phyloP scores from a whole-genome alignment of 164 flowering plant species.

The Tetrastigma voinierianum region DNA sequence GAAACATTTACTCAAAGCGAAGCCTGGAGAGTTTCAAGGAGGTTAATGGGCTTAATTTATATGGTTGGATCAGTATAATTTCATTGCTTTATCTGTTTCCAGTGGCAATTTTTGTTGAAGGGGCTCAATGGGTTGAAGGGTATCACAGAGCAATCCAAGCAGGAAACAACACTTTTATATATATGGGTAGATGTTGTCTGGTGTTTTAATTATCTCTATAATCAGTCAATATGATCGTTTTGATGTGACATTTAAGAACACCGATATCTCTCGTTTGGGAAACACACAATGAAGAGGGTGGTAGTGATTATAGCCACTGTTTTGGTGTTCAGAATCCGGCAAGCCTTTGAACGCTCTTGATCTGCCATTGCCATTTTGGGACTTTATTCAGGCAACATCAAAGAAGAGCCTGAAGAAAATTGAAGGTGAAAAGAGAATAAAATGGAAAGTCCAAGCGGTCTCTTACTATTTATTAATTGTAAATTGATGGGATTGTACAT shows the following conservation, averaged over 20 bases:
- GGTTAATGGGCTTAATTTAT: conserved; percentile 80
- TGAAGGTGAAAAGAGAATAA: conserved; percentile 47
- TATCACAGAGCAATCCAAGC: conserved; percentile 58
- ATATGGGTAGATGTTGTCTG: conserved; percentile 75
- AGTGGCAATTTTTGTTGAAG: conserved; percentile 78
- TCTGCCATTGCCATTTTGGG: conserved; percentile 84
- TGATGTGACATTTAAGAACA: conserved; percentile 82
- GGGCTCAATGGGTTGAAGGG: conserved; percentile 82
- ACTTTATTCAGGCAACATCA: conserved; percentile 84
- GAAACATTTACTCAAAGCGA: conserved; percentile 79
- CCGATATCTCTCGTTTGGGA: conserved; percentile 89
- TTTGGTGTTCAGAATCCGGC: conserved; percentile 84
- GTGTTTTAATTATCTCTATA: conserved; percentile 88
- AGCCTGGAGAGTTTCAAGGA: conserved; percentile 78
- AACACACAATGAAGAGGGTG: conserved; percentile 92
- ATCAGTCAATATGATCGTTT: conserved; percentile 82
- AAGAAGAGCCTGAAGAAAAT: conserved; percentile 38
- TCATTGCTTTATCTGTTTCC: conserved; percentile 75
- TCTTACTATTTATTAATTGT: not conserved
- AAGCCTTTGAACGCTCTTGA: conserved; percentile 78
- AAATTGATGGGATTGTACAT: not conserved
- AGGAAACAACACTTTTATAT: conserved; percentile 67
- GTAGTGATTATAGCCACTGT: conserved; percentile 78
- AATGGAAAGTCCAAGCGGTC: conserved; percentile 4
- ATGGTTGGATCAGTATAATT: conserved; percentile 85